Evolutionary conservation across 169 alveolate species (phyloP), one percentile per base, ranked within the genome.

Genomic region (Eimeria acervulina): DNA sequence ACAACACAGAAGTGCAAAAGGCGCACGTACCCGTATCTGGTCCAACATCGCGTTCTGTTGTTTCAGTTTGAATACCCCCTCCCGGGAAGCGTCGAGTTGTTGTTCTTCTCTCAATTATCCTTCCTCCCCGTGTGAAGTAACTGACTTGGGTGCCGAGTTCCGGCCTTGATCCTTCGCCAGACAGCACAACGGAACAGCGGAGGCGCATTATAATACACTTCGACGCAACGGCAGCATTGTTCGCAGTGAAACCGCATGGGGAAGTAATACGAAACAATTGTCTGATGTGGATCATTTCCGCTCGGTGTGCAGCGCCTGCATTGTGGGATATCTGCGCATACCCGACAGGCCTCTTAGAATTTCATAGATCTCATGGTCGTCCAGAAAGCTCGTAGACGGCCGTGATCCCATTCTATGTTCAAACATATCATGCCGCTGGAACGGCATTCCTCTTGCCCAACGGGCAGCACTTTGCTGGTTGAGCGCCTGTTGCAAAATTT

Each of bases 1-100:
- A 31, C 44, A 66, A 66, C 28, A 12, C 21, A 66, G 12, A 26
- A 23, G 3, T 61, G 36, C 36, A 23, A 12, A 23, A 68, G 7
- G 87, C 26, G 3, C 55, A 36, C 93, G 17, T 59, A 84, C 93
- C 52, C 59, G 59, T 31, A 68, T 84, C 93, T 15, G 40, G 74
- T 55, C 93, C 93, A 15, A 84, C 42, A 55, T 84, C 93, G 3
- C 93, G 93, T 40, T 84, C 93, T 10, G 93, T 84, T 31, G 93
- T 84, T 55, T 84, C 93, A 0, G 93, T 84, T 33, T 84, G 74
- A 31, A 84, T 59, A 6, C 93, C 93, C 17, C 93, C 93, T 55
- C 93, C 93, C 33, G 93, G 93, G 55, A 84, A 55, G 4, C 59
- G 74, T 68, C 78, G 74, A 44, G 66, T 51, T 17, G 80, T 84